Conservation (phyloP, 768 basidiomycete species). For the Mycena polygramma region DNA sequence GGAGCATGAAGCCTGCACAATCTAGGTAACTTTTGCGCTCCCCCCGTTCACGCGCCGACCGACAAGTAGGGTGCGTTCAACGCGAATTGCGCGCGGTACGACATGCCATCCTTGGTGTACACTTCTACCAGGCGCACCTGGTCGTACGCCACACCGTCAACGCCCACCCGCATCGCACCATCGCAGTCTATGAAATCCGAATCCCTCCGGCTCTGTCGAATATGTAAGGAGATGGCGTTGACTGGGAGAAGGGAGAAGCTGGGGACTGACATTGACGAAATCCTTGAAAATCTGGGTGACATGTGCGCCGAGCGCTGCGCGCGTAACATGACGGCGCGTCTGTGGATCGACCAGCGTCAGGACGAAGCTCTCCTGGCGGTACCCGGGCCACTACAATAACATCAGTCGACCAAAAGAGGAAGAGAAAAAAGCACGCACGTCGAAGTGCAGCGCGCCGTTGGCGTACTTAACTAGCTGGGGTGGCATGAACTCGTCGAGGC, state of each 20-base stretch:
- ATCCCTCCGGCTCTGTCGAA: conserved; percentile 15
- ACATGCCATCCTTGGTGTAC: conserved; percentile 33
- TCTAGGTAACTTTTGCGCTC: no score
- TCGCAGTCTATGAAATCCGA: conserved; percentile 1
- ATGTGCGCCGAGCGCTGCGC: conserved; percentile 30
- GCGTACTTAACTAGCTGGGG: conserved; percentile 7
- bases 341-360: conserved; percentile 29
- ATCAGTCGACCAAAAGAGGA: background rate
- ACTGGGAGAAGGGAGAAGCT: background rate
- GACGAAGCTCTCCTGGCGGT: conserved; percentile 22
- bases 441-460: conserved; percentile 12
- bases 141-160: conserved; percentile 30
- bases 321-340: conserved; percentile 27
- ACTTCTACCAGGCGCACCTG: conserved; percentile 32
- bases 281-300: conserved; percentile 32
- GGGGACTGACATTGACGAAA: conserved; percentile 18
- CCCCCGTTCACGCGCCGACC: background rate
- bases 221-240: background rate
- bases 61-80: conserved; percentile 27
- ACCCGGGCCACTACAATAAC: conserved; percentile 35
- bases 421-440: conserved; percentile 7
- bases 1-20: no score
- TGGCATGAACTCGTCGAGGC: conserved; percentile 12
- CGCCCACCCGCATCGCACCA: conserved; percentile 15
- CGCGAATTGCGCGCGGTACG: conserved; percentile 23